Conservation (phyloP, 2,329 filamentous ascomycete species). For the Alternaria viburni region DNA sequence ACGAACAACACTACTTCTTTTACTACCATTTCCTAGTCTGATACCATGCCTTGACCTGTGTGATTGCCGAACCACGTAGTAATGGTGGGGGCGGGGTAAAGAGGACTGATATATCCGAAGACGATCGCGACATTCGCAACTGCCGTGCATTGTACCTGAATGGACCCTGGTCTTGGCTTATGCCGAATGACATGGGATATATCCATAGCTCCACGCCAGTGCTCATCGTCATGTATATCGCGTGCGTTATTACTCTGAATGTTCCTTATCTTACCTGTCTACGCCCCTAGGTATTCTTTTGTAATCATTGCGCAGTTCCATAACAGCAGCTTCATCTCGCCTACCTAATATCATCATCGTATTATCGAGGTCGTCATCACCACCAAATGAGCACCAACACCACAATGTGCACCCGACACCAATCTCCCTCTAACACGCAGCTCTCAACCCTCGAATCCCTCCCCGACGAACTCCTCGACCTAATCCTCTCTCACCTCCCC, state of each 20-base stretch:
- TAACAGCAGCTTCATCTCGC: neutral
- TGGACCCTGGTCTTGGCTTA: constrained; percentile 9
- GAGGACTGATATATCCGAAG: neutral
- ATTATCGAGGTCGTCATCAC: neutral
- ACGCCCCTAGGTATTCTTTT: neutral
- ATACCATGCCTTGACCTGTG: neutral
- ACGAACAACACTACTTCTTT: neutral
- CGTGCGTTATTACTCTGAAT: neutral
- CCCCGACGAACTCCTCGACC: constrained; percentile 24
- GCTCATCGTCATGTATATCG: neutral
- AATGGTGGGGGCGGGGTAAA: constrained; percentile 3
- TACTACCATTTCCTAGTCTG: no score
- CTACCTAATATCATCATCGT: neutral
- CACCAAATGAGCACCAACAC: neutral
- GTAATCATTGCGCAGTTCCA: neutral
- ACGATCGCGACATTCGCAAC: constrained; percentile 6
- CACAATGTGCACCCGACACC: neutral
- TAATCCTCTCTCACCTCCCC: constrained; percentile 4
- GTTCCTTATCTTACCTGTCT: neutral
- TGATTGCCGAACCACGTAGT: neutral
- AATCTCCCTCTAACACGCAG: neutral
- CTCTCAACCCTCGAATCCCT: constrained; percentile 4
- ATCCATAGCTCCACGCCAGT: neutral
- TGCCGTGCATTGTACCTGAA: constrained; percentile 13
- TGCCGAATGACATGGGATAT: constrained; percentile 4